Evolutionary conservation across 2,329 filamentous ascomycete species (phyloP).

Genomic region (Calonectria ilicicola): DNA sequence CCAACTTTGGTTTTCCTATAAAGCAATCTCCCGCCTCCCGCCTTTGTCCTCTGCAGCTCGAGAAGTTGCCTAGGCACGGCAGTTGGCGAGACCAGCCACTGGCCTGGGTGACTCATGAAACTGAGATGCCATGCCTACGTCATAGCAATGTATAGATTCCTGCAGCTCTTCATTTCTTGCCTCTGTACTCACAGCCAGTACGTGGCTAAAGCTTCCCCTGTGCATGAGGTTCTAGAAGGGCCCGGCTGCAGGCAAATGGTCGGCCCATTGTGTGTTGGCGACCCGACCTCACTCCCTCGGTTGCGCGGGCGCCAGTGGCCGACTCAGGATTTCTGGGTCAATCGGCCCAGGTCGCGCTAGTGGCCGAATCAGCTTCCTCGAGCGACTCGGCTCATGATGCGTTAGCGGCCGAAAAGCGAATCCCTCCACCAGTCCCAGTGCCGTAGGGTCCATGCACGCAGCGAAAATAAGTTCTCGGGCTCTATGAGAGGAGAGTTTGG

Average conservation of each 20-base stretch:
- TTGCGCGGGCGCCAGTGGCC: not conserved
- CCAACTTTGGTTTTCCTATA: not conserved
- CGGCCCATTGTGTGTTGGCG: constrained; percentile 2
- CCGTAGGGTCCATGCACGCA: not conserved
- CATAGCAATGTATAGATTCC: not conserved
- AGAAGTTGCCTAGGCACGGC: not conserved
- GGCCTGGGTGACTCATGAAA: not conserved
- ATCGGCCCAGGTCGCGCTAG: not conserved
- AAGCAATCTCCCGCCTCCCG: not conserved
- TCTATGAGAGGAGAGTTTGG: not conserved
- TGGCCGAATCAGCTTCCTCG: not conserved
- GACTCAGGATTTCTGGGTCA: not conserved
- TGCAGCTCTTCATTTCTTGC: not conserved
- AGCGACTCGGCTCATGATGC: not conserved
- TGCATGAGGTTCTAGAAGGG: constrained; percentile 4
- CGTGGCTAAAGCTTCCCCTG: not conserved
- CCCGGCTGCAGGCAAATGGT: not conserved
- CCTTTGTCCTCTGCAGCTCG: not conserved
- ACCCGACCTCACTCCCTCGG: not conserved
- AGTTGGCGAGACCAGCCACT: not conserved
- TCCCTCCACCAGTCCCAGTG: not conserved
- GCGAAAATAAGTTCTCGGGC: not conserved
- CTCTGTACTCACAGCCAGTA: not conserved
- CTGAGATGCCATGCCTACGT: not conserved
- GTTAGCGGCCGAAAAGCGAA: not conserved